These are phyloP conservation scores for Fusarium continuum DNA, from an alignment of 2,329 filamentous ascomycete genomes.

Conservation along the genomic window DNA sequence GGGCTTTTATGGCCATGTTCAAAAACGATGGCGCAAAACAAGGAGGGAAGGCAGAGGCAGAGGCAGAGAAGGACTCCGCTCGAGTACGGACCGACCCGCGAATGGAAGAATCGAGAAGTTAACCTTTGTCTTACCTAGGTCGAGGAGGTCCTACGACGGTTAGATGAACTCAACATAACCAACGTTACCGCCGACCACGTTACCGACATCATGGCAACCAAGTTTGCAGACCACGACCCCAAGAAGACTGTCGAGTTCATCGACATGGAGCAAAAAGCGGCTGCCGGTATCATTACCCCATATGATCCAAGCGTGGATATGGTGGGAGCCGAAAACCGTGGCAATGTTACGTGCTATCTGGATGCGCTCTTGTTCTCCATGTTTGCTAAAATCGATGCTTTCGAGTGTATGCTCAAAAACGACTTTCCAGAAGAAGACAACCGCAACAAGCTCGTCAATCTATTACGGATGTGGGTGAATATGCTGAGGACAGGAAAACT, in stretches of 20 bases:
- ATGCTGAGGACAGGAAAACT: slow-evolving; percentile 85
- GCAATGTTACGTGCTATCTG: slow-evolving; percentile 91
- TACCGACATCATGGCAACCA: slow-evolving; percentile 64
- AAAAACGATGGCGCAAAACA: slow-evolving; percentile 67
- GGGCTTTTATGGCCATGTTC: slow-evolving; percentile 72
- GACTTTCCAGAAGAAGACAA: slow-evolving; percentile 74
- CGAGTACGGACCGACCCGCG: slow-evolving; percentile 46
- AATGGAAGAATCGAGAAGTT: slow-evolving; percentile 14
- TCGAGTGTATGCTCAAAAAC: slow-evolving; percentile 90
- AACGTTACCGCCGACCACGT: slow-evolving; percentile 66
- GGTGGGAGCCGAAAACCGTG: slow-evolving; percentile 85
- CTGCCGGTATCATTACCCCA: slow-evolving; percentile 78
- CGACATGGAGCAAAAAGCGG: slow-evolving; percentile 80
- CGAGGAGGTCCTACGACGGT: slow-evolving; percentile 51
- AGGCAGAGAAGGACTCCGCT: slow-evolving; percentile 57
- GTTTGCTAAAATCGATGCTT: slow-evolving; percentile 90
- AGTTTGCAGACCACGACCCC: slow-evolving; percentile 73
- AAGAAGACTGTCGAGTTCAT: slow-evolving; percentile 81
- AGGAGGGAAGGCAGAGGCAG: slow-evolving; percentile 52
- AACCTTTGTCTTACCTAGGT: slow-evolving; percentile 48
- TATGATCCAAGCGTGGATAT: slow-evolving; percentile 78
- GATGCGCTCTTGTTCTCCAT: slow-evolving; percentile 94
- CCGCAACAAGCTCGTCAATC: slow-evolving; percentile 76
- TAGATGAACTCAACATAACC: slow-evolving; percentile 57
- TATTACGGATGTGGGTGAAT: slow-evolving; percentile 92